A percentile compares a stretch with the other conserved stretches of the same genome.
These are phyloP conservation scores for Pythium vanterpoolii DNA, from an alignment of 352 stramenopile species.

Conservation along the genomic window DNA sequence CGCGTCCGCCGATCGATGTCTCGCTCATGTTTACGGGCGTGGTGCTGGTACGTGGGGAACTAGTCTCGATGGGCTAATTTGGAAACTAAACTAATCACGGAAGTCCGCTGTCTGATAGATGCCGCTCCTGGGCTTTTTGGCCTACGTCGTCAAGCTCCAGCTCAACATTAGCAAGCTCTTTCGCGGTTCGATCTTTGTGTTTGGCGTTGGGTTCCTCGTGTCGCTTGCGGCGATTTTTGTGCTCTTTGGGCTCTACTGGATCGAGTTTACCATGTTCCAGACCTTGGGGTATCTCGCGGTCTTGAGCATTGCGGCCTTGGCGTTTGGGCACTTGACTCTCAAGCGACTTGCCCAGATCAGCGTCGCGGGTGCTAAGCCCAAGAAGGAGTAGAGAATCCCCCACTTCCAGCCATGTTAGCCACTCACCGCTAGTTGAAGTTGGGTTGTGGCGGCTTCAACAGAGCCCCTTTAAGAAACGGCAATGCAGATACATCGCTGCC, in stretches of 20 bases:
- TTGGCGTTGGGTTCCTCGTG: conserved; percentile 66
- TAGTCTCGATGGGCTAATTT: not conserved
- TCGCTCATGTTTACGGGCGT: conserved; percentile 68
- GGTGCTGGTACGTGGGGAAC: conserved; percentile 37
- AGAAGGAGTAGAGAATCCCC: conserved; percentile 60
- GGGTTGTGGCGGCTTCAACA: too few relatives aligned
- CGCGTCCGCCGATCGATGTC: conserved; percentile 56
- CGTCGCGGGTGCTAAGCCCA: conserved; percentile 40
- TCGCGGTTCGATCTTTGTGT: conserved; percentile 55
- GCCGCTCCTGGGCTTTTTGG: conserved; percentile 57
- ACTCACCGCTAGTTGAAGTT: too few relatives aligned
- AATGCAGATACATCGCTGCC: not conserved
- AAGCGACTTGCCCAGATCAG: conserved; percentile 57
- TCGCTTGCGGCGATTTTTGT: conserved; percentile 70
- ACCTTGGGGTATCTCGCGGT: conserved; percentile 73
- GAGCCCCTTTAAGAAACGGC: not conserved
- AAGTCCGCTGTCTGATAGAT: conserved; percentile 7
- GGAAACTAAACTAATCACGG: not conserved
- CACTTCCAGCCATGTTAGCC: too few relatives aligned
- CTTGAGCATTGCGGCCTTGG: conserved; percentile 51
- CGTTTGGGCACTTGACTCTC: conserved; percentile 73
- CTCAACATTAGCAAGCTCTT: conserved; percentile 75
- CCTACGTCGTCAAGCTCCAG: conserved; percentile 54
- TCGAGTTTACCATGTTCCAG: conserved; percentile 87
- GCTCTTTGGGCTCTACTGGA: conserved; percentile 86